Base-by-base conservation (phyloP, 1,139 yeast species). In the Suhomyces guaymorum region DNA sequence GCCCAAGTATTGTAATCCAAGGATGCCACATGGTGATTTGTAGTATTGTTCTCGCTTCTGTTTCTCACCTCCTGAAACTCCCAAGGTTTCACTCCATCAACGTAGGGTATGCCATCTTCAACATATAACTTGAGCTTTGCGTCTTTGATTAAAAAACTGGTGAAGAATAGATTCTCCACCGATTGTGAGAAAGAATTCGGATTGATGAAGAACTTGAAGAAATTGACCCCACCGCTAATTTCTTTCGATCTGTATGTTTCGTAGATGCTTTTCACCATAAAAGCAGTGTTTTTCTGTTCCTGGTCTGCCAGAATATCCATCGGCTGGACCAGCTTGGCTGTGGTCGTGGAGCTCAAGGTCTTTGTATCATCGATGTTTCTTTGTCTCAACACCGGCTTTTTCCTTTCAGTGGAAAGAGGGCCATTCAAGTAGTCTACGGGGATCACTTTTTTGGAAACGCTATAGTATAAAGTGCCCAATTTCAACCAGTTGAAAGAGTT, bases 81-180 rank as follows among this genome's bases (percentile, higher is more conserved):
- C 19, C 38, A 41, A 5, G 47, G 45, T 4, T 44, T 34, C 1
- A 51, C 59, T 15, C 42, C 41, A 17, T 46, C 39, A 2, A 70
- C 51, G 45, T 57, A 55, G 0, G 75, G 75, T 15, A 57, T 47
- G 3, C 61, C 85, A 26, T 73, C 63, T 2, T 66, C 69, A 26
- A 59, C 59, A n/a, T 60, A 72, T 23, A 88, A 49, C 25, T 67
- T 63, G 19, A 88, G 57, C 47, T 71, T 76, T 1, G 87, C 90
- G 49, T 86, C 95, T 49, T 81, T 77, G 4, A 88, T 75, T 32
- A 90, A 63, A 52, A 89, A 89, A 55, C 95, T 84, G 2, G 86
- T 73, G 52, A 82, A 85, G 52, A 89, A 90, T 47, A 90, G 61
- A 52, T 87, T 88, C 53, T 90, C 97, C 4, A 89, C 79, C 4